These are phyloP conservation scores for Fusarium nisikadoi DNA, from an alignment of 2,329 filamentous ascomycete species.

Conservation along the genomic window DNA sequence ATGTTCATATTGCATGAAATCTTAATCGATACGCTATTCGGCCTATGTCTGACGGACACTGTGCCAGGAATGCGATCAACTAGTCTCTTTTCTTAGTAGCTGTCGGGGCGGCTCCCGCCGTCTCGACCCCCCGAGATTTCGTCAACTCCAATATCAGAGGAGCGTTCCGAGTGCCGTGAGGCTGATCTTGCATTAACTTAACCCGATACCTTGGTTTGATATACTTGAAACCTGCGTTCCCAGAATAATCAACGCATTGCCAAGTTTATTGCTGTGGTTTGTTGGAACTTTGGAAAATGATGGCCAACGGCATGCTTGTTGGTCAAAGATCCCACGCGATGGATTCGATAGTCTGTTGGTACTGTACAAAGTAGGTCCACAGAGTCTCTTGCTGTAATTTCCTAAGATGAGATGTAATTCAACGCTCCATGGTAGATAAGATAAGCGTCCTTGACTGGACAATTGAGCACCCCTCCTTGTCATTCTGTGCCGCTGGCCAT, in stretches of 20 bases:
- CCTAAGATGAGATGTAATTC: constrained; percentile 46
- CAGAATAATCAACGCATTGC: not conserved
- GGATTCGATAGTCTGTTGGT: constrained; percentile 31
- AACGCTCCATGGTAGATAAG: constrained; percentile 28
- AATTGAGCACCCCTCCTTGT: not conserved
- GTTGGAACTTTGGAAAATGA: not conserved
- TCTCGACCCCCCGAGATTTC: constrained; percentile 7
- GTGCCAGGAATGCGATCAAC: constrained; percentile 30
- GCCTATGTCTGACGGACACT: constrained; percentile 29
- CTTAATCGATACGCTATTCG: not conserved
- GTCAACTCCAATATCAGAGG: constrained; percentile 4
- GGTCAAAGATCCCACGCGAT: constrained; percentile 1
- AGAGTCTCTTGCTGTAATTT: constrained; percentile 40
- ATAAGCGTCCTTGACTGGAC: constrained; percentile 33
- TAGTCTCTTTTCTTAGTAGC: constrained; percentile 23
- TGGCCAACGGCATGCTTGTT: not conserved
- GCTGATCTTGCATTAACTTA: constrained; percentile 21
- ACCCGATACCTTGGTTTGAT: constrained; percentile 15
- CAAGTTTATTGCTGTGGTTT: not conserved
- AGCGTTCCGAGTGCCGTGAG: constrained; percentile 1
- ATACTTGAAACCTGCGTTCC: constrained; percentile 14
- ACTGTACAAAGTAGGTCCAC: constrained; percentile 31
- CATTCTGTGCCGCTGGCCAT: constrained; percentile 7
- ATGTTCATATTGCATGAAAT: constrained; percentile 17
- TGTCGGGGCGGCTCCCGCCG: constrained; percentile 10